phyloP scores from a whole-genome alignment of 495 filamentous ascomycete species.

The Tuber umbilicatum region DNA sequence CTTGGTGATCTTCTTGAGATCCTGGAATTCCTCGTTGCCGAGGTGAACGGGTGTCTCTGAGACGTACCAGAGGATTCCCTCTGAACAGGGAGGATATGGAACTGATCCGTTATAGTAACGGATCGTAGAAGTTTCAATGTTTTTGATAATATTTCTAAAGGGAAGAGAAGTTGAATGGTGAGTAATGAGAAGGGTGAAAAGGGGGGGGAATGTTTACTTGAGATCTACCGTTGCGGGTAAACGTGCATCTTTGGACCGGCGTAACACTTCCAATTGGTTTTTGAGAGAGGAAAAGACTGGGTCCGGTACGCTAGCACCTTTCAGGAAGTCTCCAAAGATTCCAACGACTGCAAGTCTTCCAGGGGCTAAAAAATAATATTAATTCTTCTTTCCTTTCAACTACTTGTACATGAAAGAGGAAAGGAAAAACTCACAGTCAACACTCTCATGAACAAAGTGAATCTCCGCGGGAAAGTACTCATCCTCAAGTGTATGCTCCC shows the following conservation, averaged over 20 bases:
- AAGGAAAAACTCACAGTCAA: conserved; percentile 14
- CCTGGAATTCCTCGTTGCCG: conserved; percentile 49
- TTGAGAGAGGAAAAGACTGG: background rate
- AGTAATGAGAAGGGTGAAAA: background rate
- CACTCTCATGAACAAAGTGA: conserved; percentile 57
- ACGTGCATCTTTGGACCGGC: background rate
- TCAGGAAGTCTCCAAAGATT: conserved; percentile 52
- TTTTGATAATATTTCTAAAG: conserved; percentile 15
- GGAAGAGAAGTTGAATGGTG: background rate
- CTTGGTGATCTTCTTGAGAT: conserved; percentile 54
- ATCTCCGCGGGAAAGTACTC: conserved; percentile 56
- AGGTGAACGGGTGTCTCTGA: conserved; percentile 50
- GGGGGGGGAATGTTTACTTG: background rate
- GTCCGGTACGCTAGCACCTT: background rate
- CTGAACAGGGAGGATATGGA: conserved; percentile 62
- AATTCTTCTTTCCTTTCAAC: background rate
- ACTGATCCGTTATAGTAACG: conserved; percentile 56
- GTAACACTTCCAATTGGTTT: background rate
- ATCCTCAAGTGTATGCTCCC: conserved; percentile 54
- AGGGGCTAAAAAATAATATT: background rate
- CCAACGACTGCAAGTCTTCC: conserved; percentile 52
- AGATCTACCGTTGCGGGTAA: background rate
- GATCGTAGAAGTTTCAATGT: background rate
- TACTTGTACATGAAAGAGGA: background rate
- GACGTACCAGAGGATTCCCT: conserved; percentile 56